Evolutionary conservation across 352 stramenopile species (phyloP).

Genomic region (Globisporangium paroecandrum): DNA sequence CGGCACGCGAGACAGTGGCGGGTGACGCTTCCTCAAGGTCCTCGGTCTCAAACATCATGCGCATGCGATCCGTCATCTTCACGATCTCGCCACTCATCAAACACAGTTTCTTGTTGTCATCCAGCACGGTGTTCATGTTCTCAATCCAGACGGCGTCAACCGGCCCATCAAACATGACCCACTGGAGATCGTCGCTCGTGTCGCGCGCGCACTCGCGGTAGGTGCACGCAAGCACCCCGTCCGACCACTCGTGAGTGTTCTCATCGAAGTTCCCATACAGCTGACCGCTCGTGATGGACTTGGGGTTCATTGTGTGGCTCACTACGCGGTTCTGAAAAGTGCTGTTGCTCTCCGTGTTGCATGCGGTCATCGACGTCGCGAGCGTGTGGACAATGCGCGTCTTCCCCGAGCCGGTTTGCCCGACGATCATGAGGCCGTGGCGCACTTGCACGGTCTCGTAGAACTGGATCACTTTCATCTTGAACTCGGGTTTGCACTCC

Average conservation of each 20-base stretch:
- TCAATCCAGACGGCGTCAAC: conserved; percentile 95
- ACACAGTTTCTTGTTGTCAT: conserved; percentile 94
- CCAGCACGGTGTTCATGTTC: conserved; percentile 95
- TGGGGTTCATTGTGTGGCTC: conserved; percentile 93
- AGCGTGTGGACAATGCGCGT: conserved; percentile 90
- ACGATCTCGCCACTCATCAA: conserved; percentile 94
- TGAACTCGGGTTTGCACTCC: conserved; percentile 80
- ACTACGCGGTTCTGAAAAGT: conserved; percentile 62
- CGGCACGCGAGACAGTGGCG: conserved; percentile 90
- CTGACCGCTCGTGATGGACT: conserved; percentile 92
- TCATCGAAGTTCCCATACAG: conserved; percentile 94
- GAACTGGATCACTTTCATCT: conserved; percentile 91
- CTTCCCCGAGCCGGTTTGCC: conserved; percentile 91
- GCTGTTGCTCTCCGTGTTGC: conserved; percentile 50
- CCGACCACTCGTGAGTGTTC: conserved; percentile 94
- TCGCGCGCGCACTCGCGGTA: conserved; percentile 90
- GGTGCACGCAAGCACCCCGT: conserved; percentile 92
- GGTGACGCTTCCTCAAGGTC: conserved; percentile 86
- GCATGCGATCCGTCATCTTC: conserved; percentile 93
- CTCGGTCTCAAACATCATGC: conserved; percentile 96
- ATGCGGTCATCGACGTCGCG: conserved; percentile 72
- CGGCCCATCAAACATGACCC: conserved; percentile 92
- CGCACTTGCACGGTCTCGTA: conserved; percentile 95
- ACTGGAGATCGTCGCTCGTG: conserved; percentile 85
- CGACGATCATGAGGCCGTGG: conserved; percentile 96